A percentile compares a stretch with the other conserved stretches of the same genome.
phyloP scores from a whole-genome alignment of 176 grass and related monocot species.

The Metroxylon sagu region DNA sequence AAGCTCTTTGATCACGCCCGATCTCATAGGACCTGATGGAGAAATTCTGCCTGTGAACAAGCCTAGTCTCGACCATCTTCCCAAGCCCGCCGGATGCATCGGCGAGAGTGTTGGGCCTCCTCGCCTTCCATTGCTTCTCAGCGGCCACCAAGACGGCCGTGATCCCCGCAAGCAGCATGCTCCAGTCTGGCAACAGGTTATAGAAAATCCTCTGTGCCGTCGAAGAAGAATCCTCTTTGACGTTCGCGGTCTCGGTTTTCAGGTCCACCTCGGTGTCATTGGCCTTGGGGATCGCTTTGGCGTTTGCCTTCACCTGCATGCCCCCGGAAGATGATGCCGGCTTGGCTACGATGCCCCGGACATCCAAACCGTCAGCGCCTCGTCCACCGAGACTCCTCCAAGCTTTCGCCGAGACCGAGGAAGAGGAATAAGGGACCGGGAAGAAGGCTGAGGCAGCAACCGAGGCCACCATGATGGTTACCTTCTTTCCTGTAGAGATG shows the following conservation, averaged over 20 bases:
- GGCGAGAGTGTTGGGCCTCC: conserved; percentile 66
- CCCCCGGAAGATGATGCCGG: conserved; percentile 26
- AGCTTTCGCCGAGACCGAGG: conserved; percentile 15
- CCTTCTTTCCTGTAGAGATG: too few relatives aligned
- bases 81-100: conserved; percentile 61
- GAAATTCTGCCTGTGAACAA: conserved; percentile 87
- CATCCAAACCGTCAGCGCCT: conserved; percentile 31
- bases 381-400: conserved; percentile 16
- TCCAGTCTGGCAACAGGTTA: conserved; percentile 94
- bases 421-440: conserved; percentile 20
- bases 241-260: conserved; percentile 27
- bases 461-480: conserved; percentile 44
- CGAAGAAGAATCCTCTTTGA: conserved; percentile 16
- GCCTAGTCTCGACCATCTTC: conserved; percentile 55
- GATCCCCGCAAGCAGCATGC: conserved; percentile 79
- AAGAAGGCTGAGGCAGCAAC: conserved; percentile 62
- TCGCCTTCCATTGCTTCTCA: conserved; percentile 83
- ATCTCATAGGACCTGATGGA: conserved; percentile 92
- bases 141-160: conserved; percentile 87
- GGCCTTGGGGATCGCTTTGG: conserved; percentile 60
- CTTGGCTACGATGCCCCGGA: conserved; percentile 39
- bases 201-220: conserved; percentile 55
- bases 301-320: conserved; percentile 40
- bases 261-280: conserved; percentile 36
- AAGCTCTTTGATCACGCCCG: conserved; percentile 60